Evolutionary conservation across 1,284 basidiomycete species (phyloP), one percentile per base, ranked within the genome.

Genomic region (Kalmanozyma brasiliensis): DNA sequence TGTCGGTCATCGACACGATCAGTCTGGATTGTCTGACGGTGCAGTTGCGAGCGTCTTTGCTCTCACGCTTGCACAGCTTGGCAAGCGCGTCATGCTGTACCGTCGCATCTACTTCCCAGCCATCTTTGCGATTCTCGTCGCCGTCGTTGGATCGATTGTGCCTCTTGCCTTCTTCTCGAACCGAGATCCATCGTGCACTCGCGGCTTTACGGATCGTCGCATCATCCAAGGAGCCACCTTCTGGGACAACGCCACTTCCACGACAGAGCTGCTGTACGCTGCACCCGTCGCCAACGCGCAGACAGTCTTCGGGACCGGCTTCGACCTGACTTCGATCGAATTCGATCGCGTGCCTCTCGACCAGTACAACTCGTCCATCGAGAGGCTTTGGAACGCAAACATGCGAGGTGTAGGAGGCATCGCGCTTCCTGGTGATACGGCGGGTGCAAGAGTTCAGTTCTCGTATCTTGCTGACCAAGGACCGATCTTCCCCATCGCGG

Each of bases 41-140:
- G 84, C 85, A 9, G 79, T 84, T 14, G 84, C 84, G 22, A 86
- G 87, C 0, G 85, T 87, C 2, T 82, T 88, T 45, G 81, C 82
- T 3, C 89, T 90, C 70, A 87, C 89, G 0, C 78, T 87, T 44
- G 90, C 89, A 0, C 89, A 92, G 64, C 88, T 90, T 82, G 83
- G 88, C 65, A 92, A 92, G 79, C 87, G 91, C 0, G 69, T 84
- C n/a, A 83, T 91, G 23, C 85, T 92, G 47, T 83, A 86, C 1
- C 86, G 87, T 4, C 85, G 89, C 34, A 88, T 87, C 66, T 92
- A 89, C 89, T 80, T 92, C 10, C 85, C 88, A 0, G 88, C 88
- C 0, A 53, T 87, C 3, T 84, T 91, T 8, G 85, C 87, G 0
- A 83, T 91, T 11, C 65, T 88, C 11, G 83, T 90, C 29, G 89